These are phyloP conservation scores for Achaetomium macrosporum DNA, from an alignment of 2,329 filamentous ascomycete species.

Conservation along the genomic window DNA sequence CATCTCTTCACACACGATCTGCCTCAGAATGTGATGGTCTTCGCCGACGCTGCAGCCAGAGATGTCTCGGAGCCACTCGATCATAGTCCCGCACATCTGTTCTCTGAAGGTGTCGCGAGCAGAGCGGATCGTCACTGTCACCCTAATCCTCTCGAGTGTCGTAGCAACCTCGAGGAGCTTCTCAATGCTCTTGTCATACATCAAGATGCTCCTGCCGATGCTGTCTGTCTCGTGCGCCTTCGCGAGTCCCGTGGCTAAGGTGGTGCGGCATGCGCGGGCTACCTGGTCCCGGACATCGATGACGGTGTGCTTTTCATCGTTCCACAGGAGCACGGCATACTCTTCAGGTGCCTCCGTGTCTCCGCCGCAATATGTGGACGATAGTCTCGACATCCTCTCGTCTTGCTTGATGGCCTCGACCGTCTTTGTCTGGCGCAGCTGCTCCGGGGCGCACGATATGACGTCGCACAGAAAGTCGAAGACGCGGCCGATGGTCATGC, in stretches of 20 bases:
- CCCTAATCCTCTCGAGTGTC: constrained; percentile 89
- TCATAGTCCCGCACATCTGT: constrained; percentile 96
- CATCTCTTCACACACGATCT: constrained; percentile 84
- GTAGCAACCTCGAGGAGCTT: constrained; percentile 71
- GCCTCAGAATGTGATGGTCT: constrained; percentile 72
- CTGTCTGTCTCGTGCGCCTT: constrained; percentile 86
- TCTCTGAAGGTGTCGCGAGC: constrained; percentile 93
- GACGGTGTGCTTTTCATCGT: constrained; percentile 97
- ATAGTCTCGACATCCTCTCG: constrained; percentile 72
- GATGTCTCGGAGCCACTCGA: constrained; percentile 94
- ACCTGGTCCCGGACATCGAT: constrained; percentile 87
- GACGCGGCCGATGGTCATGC: constrained; percentile 76
- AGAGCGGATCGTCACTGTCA: constrained; percentile 91
- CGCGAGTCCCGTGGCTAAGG: constrained; percentile 59
- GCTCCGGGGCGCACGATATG: constrained; percentile 94
- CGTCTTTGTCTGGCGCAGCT: constrained; percentile 80
- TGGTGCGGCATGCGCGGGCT: constrained; percentile 75
- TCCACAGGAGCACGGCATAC: constrained; percentile 87
- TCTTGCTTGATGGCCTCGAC: constrained; percentile 74
- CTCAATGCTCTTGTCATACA: constrained; percentile 65
- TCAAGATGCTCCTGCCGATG: constrained; percentile 78
- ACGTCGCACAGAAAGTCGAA: constrained; percentile 97
- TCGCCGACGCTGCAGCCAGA: constrained; percentile 78
- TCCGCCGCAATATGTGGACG: constrained; percentile 66
- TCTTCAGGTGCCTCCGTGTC: constrained; percentile 64